Conservation (phyloP, 495 filamentous ascomycete species). For the Penicillium coffeae region DNA sequence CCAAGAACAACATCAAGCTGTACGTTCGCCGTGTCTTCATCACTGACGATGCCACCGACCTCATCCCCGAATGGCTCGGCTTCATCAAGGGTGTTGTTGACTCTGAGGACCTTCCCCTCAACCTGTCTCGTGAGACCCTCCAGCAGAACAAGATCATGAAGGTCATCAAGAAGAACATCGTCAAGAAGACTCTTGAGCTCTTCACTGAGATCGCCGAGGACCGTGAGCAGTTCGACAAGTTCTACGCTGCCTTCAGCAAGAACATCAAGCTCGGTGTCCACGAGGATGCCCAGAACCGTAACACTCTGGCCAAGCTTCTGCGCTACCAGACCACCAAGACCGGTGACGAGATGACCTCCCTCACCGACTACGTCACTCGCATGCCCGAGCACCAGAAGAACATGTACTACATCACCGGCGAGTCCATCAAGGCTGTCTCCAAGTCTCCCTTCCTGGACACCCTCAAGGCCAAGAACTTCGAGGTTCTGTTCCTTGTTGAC, state of each 20-base stretch:
- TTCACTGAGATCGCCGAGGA: slow-evolving; percentile 98
- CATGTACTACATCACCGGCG: slow-evolving; percentile 99
- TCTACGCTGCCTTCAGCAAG: slow-evolving; percentile 99
- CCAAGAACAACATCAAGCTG: slow-evolving; percentile 99
- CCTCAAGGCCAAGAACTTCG: slow-evolving; percentile 99
- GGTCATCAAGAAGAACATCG: slow-evolving; percentile 99
- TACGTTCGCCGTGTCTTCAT: slow-evolving; percentile 99
- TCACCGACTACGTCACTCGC: slow-evolving; percentile 94
- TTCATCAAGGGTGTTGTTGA: slow-evolving; percentile 99
- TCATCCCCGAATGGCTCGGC: slow-evolving; percentile 98
- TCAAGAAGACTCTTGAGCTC: slow-evolving; percentile 99
- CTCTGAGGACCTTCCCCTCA: slow-evolving; percentile 97
- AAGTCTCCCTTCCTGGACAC: slow-evolving; percentile 99
- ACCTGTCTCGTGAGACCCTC: slow-evolving; percentile 98
- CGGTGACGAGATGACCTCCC: slow-evolving; percentile 90
- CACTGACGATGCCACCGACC: slow-evolving; percentile 97
- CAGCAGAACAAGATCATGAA: slow-evolving; percentile 99
- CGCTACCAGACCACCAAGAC: slow-evolving; percentile 99
- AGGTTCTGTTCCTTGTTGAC: slow-evolving; percentile 98
- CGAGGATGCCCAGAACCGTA: slow-evolving; percentile 98
- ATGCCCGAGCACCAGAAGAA: slow-evolving; percentile 99
- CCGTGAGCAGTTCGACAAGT: slow-evolving; percentile 99
- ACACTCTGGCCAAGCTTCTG: slow-evolving; percentile 91
- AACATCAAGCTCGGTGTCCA: slow-evolving; percentile 99
- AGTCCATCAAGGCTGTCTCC: slow-evolving; percentile 95